phyloP scores from a whole-genome alignment of 345 rosid genomes.

The Salix purpurea region DNA sequence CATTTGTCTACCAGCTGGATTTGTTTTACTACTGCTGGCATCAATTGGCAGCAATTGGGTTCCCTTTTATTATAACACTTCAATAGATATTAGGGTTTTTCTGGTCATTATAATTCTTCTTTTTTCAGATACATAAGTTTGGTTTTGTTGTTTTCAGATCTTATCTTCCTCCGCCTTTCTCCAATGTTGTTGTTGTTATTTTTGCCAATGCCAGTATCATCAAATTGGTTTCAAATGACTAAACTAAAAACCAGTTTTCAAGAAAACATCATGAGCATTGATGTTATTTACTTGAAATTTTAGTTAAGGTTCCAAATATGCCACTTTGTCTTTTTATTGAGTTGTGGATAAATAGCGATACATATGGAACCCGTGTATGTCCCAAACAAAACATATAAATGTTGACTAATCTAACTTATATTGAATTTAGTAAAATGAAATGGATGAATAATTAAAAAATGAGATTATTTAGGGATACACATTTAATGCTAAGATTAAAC shows the following conservation, averaged over 20 bases:
- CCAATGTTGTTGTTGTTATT: neutral
- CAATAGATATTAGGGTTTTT: slow-evolving; percentile 86
- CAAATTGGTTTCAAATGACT: neutral
- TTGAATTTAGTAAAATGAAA: no score
- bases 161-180: neutral
- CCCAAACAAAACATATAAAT: neutral
- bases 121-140: slow-evolving; percentile 66
- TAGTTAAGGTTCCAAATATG: neutral
- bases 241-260: neutral
- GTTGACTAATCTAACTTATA: no score
- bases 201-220: neutral
- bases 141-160: neutral
- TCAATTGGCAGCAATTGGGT: slow-evolving; percentile 86
- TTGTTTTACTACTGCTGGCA: slow-evolving; percentile 57
- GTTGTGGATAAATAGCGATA: neutral
- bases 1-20: slow-evolving; percentile 58
- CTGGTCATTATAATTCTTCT: slow-evolving; percentile 67
- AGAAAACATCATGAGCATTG: neutral
- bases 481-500: no score
- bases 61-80: slow-evolving; percentile 88
- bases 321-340: neutral
- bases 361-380: neutral
- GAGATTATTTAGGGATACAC: no score
- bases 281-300: neutral
- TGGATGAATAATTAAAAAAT: no score